Base-by-base conservation (phyloP, 305 asterid species). In the Fraxinus paxiana region DNA sequence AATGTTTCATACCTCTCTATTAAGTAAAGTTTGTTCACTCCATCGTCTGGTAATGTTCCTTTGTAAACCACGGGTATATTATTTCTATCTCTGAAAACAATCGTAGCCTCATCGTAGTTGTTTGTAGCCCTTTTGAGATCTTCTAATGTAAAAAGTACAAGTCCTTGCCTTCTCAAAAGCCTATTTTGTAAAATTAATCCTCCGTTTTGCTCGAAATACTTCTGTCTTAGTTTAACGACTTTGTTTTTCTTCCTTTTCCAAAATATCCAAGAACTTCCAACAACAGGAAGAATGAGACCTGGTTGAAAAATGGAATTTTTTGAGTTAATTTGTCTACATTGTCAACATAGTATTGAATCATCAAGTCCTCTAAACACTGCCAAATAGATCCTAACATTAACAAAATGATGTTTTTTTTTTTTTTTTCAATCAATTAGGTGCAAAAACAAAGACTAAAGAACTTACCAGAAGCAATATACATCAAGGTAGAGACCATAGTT, bases 181-280 rank as follows among this genome's bases (percentile, higher is more conserved):
- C 24, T 73, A 0, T 22, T n/a, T 48, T 83, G 56, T 5, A 83
- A 73, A 26, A 80, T 17, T 12, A 35, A 12, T 8, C 88, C 88
- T 8, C 86, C 88, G 6, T 77, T 83, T 78, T 77, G 13, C 8
- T 0, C 0, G 48, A 80, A 85, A 33, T 38, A 6, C 26, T 80
- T 41, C 5, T 12, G 48, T 75, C 84, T 83, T 54, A 77, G 79
- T 24, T 80, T 83, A 13, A 31, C 69, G 0, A 77, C 77, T 67
- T 83, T 86, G 75, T 72, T 80, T 69, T 83, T 77, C 79, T 75
- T 83, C 7, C 80, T 81, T 78, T 79, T 80, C 88, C 86, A 81
- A 56, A 82, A 54, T 34, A 84, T 75, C 87, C 87, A 84, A 81
- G 75, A 79, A 56, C 76, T 75, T 65, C 82, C 82, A 12, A 82